Evolutionary conservation across 192 early-diverging fungal genomes (phyloP).

Genomic region (Piromyces sp.): DNA sequence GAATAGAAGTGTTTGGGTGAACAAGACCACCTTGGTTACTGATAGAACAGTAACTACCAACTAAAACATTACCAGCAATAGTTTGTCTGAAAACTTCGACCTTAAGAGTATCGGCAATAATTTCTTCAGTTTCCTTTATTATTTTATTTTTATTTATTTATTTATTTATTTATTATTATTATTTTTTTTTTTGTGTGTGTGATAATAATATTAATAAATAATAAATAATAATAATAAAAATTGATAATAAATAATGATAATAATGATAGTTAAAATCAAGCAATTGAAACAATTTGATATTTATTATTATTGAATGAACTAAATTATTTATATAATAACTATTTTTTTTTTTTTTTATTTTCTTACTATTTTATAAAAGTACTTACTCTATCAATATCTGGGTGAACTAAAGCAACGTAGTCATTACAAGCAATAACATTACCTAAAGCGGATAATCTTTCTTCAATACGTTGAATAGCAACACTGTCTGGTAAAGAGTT

Average conservation of each 20-base stretch:
- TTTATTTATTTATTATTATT: too few species aligned
- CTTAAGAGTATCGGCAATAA: constrained; percentile 91
- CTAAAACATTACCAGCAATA: constrained; percentile 90
- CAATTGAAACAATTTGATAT: too few species aligned
- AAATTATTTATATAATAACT: too few species aligned
- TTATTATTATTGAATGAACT: too few species aligned
- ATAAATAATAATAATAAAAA: too few species aligned
- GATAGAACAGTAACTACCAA: constrained; percentile 85
- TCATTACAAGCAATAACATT: constrained; percentile 99
- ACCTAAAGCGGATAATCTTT: constrained; percentile 88
- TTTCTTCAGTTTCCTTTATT: constrained; percentile 98
- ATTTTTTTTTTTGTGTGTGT: too few species aligned
- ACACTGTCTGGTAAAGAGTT: constrained; percentile 89
- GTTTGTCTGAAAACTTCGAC: constrained; percentile 99
- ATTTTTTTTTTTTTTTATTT: too few species aligned
- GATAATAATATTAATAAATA: constrained; percentile 1
- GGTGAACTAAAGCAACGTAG: constrained; percentile 94
- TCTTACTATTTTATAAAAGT: too few species aligned
- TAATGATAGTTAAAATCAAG: too few species aligned
- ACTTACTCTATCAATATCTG: constrained; percentile 73
- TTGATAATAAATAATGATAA: too few species aligned
- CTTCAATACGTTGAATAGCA: constrained; percentile 89
- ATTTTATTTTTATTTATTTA: too few species aligned
- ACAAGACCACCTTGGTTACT: constrained; percentile 95
- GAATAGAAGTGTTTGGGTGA: constrained; percentile 83